A percentile compares a stretch with the other conserved stretches of the same genome.
Conservation (phyloP, 169 alveolate genomes). For the Plasmodium coatneyi region DNA sequence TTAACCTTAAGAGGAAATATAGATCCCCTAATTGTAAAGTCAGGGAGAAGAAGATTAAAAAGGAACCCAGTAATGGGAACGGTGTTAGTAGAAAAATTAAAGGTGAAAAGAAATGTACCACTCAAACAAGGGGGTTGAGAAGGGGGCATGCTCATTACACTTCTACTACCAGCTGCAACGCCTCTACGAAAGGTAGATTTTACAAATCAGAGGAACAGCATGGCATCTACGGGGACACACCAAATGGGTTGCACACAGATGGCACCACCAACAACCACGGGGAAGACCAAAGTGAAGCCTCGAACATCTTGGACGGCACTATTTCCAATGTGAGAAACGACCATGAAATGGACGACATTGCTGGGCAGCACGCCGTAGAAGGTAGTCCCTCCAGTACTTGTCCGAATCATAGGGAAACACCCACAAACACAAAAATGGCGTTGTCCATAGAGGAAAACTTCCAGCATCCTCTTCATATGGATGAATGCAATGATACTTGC, state of each 20-base stretch:
- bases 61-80: not conserved
- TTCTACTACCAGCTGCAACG: not conserved
- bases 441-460: not conserved
- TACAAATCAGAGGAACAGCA: not conserved
- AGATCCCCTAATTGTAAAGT: conserved; percentile 42
- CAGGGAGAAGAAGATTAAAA: conserved; percentile 28
- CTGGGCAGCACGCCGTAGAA: not conserved
- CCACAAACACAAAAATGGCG: not conserved
- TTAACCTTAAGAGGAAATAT: conserved; percentile 49
- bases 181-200: not conserved
- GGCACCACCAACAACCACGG: not conserved
- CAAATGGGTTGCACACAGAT: not conserved
- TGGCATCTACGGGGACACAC: not conserved
- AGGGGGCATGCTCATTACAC: not conserved
- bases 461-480: not conserved
- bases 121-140: conserved; percentile 4
- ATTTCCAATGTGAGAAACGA: not conserved
- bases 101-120: conserved; percentile 1
- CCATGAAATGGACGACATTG: not conserved
- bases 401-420: not conserved
- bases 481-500: not conserved
- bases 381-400: not conserved
- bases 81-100: conserved; percentile 6
- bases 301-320: not conserved
- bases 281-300: not conserved